Evolutionary conservation across 2,329 filamentous ascomycete species (phyloP), one percentile per base, ranked within the genome.

Genomic region (Thielaviopsis populi): DNA sequence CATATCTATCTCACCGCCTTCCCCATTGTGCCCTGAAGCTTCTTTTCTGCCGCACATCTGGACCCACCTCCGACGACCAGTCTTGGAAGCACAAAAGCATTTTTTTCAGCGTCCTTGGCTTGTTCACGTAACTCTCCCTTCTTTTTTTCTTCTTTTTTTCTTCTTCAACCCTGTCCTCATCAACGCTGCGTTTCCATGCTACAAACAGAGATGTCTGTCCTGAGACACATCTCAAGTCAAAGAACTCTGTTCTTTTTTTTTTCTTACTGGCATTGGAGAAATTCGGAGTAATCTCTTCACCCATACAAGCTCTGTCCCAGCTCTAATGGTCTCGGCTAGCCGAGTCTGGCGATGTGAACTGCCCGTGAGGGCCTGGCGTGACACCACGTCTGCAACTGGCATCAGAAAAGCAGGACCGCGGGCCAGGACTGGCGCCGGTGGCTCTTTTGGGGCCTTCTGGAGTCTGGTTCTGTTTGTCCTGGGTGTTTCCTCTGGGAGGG

Each of bases 141-240:
- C n/a, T 63, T 61, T 46, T 48, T 24, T 40, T 61, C 27, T 27
- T 53, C 70, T 71, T 72, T 75, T 75, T 72, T 73, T 72, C 74
- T 74, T 75, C 69, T 67, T 68, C 73, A 88, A 85, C 84, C 85
- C 83, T 87, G 84, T 85, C 87, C 87, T 87, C 83, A 81, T 84
- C 86, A 91, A 89, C 82, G 89, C 88, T 88, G 88, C 87, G 87
- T 91, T 91, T 91, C 88, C 89, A 91, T 91, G 88, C 88, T 87
- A 86, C 87, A 88, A 83, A 83, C 82, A 78, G 81, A 89, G 79
- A 79, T 70, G 68, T 66, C 41, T 30, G 53, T 65, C 59, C 70
- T 71, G 70, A 68, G 68, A 70, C 70, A 69, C 68, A 68, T 68
- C 69, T 71, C 71, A 60, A 72, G 69, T 22, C 43, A 43, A 37